These are phyloP conservation scores for Pythium folliculosum DNA, from an alignment of 352 stramenopile species.

Conservation along the genomic window DNA sequence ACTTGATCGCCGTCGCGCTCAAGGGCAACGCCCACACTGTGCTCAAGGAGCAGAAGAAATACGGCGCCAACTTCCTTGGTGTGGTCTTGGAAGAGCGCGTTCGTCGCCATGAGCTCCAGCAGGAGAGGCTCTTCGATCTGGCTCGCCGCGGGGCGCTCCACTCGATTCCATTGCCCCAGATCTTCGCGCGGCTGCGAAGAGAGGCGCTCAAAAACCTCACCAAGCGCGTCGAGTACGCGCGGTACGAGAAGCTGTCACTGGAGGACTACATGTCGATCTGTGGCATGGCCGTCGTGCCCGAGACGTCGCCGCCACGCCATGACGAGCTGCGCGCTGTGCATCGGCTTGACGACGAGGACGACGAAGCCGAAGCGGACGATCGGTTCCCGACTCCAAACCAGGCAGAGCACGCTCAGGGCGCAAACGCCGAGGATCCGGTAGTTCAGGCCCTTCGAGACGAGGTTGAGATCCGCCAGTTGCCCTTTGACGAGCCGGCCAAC, in stretches of 20 bases:
- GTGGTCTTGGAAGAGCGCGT: slow-evolving; percentile 43
- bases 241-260: slow-evolving; percentile 52
- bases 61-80: slow-evolving; percentile 36
- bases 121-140: slow-evolving; percentile 34
- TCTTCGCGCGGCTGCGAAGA: slow-evolving; percentile 54
- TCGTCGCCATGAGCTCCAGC: slow-evolving; percentile 35
- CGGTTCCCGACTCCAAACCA: not conserved
- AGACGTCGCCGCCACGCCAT: not conserved
- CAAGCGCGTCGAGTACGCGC: slow-evolving; percentile 35
- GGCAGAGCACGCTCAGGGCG: not conserved
- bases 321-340: slow-evolving; percentile 9
- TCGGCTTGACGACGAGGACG: slow-evolving; percentile 12
- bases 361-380: slow-evolving; percentile 8
- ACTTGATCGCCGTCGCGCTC: not conserved
- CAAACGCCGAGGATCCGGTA: not conserved
- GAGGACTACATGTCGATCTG: slow-evolving; percentile 73
- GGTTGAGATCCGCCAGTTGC: slow-evolving; percentile 22
- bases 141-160: slow-evolving; percentile 33
- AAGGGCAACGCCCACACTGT: slow-evolving; percentile 11
- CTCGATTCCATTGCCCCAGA: slow-evolving; percentile 45
- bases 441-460: slow-evolving; percentile 20
- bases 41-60: slow-evolving; percentile 22
- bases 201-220: slow-evolving; percentile 59
- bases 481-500: slow-evolving; percentile 20
- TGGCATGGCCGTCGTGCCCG: slow-evolving; percentile 34